phyloP scores from a whole-genome alignment of 1,139 yeast genomes.

The Yueomyces sp. region DNA sequence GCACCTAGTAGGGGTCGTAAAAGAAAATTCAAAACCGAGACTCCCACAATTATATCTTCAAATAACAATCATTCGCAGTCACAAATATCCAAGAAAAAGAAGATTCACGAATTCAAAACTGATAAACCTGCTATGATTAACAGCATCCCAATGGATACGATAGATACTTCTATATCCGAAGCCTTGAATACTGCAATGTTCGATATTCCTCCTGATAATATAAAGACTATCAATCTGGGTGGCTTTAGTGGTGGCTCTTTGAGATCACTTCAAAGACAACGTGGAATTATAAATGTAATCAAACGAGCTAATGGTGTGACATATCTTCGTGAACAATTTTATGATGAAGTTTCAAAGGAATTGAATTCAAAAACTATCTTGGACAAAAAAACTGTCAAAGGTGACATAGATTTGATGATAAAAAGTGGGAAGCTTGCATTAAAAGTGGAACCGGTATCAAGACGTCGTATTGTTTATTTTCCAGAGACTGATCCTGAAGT shows the following conservation, averaged over 20 bases:
- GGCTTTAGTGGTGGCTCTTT: constrained; percentile 23
- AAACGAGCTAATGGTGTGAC: constrained; percentile 19
- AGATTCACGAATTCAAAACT: not conserved
- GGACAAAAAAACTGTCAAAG: constrained; percentile 22
- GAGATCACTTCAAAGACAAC: constrained; percentile 22
- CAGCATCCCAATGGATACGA: not conserved
- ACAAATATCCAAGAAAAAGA: not conserved
- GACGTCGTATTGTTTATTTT: constrained; percentile 13
- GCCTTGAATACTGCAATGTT: not conserved
- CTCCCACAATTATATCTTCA: not conserved
- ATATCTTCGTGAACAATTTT: constrained; percentile 18
- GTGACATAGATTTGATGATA: constrained; percentile 19
- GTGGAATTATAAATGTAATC: constrained; percentile 19
- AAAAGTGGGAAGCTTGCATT: constrained; percentile 13
- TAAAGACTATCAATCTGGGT: constrained; percentile 10
- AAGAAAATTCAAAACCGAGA: constrained; percentile 6
- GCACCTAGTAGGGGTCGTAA: constrained; percentile 14
- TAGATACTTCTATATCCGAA: not conserved
- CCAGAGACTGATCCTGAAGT: constrained; percentile 13
- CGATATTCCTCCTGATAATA: not conserved
- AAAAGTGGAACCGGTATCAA: constrained; percentile 10
- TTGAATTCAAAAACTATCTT: constrained; percentile 19
- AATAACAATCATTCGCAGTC: not conserved
- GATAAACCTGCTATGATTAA: not conserved
- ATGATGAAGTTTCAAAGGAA: constrained; percentile 18